Evolutionary conservation across 2,329 filamentous ascomycete species (phyloP).

Genomic region (Fusarium marasasianum): DNA sequence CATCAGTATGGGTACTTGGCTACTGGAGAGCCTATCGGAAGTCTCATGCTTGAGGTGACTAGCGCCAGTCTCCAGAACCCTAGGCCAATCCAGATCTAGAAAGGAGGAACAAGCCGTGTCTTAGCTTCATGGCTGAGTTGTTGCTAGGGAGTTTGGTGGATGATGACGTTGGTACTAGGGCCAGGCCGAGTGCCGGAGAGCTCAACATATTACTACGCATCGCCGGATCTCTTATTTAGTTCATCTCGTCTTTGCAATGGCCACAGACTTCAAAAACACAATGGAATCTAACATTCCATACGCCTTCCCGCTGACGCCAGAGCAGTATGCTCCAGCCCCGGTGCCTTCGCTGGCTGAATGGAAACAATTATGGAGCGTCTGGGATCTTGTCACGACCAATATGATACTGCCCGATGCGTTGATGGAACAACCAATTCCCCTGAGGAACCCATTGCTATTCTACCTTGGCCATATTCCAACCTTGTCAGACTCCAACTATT

Average conservation of each 20-base stretch:
- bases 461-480: constrained; percentile 27
- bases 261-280: rapidly evolving
- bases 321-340: constrained; percentile 13
- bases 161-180: background rate
- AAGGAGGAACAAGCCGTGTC: background rate
- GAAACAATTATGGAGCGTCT: constrained; percentile 23
- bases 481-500: background rate
- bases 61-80: background rate
- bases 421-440: constrained; percentile 27
- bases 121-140: background rate
- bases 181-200: background rate
- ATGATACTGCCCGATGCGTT: constrained; percentile 11
- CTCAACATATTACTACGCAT: background rate
- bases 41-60: background rate
- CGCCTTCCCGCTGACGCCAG: constrained; percentile 11
- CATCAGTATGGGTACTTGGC: background rate
- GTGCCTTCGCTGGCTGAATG: constrained; percentile 27
- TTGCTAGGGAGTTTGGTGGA: background rate
- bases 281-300: background rate
- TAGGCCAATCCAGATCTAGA: background rate
- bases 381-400: constrained; percentile 26
- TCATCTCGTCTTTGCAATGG: rapidly evolving
- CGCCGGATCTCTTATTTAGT: too few species aligned
- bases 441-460: constrained; percentile 23
- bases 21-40: background rate